phyloP scores from a whole-genome alignment of 768 basidiomycete genomes.

The Pleurotus ostreatus region DNA sequence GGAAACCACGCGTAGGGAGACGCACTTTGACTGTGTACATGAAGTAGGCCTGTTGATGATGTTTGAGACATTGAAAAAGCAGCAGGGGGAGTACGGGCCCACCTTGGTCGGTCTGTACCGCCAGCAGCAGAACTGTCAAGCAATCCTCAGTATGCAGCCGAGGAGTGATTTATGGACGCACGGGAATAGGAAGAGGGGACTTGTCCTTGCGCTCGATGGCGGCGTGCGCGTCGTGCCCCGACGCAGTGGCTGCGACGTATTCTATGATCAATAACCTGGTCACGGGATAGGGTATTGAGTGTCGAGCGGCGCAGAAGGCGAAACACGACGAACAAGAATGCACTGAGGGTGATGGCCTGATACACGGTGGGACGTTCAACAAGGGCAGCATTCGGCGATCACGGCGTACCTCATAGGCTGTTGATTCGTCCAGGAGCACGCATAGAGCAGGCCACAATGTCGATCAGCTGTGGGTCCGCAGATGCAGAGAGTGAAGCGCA shows the following conservation, averaged over 20 bases:
- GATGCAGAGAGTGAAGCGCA: neutral
- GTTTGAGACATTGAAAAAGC: neutral
- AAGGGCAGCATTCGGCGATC: neutral
- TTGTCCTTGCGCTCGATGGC: slow-evolving; percentile 83
- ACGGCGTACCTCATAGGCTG: slow-evolving; percentile 63
- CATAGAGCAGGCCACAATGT: neutral
- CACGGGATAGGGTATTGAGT: neutral
- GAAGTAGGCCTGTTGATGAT: slow-evolving; percentile 62
- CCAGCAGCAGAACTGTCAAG: slow-evolving; percentile 69
- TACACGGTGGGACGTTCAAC: neutral
- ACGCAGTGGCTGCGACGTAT: slow-evolving; percentile 70
- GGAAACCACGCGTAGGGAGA: neutral
- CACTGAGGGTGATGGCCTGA: slow-evolving; percentile 78
- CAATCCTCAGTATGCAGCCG: neutral
- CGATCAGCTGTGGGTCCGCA: neutral
- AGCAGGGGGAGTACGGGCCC: neutral
- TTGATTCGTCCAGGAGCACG: neutral
- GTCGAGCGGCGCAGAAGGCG: neutral
- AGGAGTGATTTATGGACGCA: slow-evolving; percentile 13
- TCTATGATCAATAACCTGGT: slow-evolving; percentile 75
- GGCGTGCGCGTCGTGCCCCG: slow-evolving; percentile 59
- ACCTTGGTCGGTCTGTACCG: slow-evolving; percentile 80
- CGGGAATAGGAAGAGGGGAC: slow-evolving; percentile 62
- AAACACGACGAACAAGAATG: slow-evolving; percentile 66
- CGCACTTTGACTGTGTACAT: slow-evolving; percentile 81